A percentile compares a stretch with the other conserved stretches of the same genome.
phyloP scores from a whole-genome alignment of 176 grass and related monocot species.

The Bolboschoenus planiculmis region DNA sequence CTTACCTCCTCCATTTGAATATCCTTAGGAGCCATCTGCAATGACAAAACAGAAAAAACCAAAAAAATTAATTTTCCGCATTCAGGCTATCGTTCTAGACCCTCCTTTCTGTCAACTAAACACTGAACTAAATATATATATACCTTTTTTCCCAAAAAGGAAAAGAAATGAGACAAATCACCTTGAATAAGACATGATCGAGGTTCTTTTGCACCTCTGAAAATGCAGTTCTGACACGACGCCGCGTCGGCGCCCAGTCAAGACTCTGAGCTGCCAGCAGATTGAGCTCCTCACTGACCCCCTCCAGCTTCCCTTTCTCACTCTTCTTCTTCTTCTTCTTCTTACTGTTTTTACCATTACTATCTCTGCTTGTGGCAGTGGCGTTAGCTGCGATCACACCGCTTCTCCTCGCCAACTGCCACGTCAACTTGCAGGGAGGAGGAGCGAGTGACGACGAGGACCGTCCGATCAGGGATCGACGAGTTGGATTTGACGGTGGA shows the following conservation, averaged over 20 bases:
- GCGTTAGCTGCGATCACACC: neutral
- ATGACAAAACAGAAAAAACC: neutral
- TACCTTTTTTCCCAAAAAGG: neutral
- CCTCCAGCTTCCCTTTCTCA: slow-evolving; percentile 38
- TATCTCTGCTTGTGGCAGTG: neutral
- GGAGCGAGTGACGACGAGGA: neutral
- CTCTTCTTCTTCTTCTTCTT: neutral
- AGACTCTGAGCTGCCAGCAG: slow-evolving; percentile 52
- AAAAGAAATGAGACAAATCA: neutral
- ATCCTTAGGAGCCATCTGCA: slow-evolving; percentile 68
- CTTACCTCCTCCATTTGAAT: slow-evolving; percentile 82
- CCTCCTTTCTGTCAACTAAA: neutral
- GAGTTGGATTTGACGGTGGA: neutral
- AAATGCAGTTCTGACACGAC: slow-evolving; percentile 55
- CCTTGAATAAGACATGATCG: slow-evolving; percentile 92
- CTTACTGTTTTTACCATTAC: neutral
- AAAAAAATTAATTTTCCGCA: neutral
- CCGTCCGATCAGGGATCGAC: neutral
- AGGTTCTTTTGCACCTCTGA: slow-evolving; percentile 57
- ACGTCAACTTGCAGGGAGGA: neutral
- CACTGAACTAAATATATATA: neutral
- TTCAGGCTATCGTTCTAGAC: neutral
- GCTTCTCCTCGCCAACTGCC: neutral
- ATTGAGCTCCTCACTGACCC: slow-evolving; percentile 65
- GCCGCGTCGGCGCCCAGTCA: slow-evolving; percentile 80